Conservation (phyloP, 805 yeast species). For the Teunomyces gatunensis region DNA sequence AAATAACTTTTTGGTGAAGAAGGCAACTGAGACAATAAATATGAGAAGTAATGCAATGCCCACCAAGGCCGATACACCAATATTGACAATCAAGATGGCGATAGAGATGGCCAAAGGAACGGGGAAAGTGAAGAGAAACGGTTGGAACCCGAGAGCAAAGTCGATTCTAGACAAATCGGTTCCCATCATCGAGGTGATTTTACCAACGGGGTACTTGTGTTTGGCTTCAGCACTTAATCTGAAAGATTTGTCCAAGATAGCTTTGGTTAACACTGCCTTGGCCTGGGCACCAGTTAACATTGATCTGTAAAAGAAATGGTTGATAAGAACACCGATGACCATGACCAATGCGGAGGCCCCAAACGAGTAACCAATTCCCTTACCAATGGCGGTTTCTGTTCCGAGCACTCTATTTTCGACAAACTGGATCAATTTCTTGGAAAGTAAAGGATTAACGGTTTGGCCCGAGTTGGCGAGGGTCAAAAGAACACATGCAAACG, state of each 20-base stretch:
- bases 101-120: conserved; percentile 22
- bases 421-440: conserved; percentile 34
- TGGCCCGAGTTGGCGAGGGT: conserved; percentile 23
- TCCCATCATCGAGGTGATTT: conserved; percentile 28
- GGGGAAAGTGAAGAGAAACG: conserved; percentile 22
- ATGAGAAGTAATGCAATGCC: conserved; percentile 20
- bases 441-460: conserved; percentile 34
- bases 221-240: conserved; percentile 17
- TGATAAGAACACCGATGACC: conserved; percentile 18
- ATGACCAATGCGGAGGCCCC: conserved; percentile 34
- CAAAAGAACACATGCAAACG: conserved; percentile 19
- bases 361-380: conserved; percentile 41
- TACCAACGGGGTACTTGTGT: conserved; percentile 20
- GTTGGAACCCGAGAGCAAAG: conserved; percentile 28
- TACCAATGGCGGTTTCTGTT: conserved; percentile 22
- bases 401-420: conserved; percentile 30
- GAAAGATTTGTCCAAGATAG: conserved; percentile 22
- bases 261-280: conserved; percentile 24
- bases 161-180: conserved; percentile 27
- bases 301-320: conserved; percentile 22
- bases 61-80: conserved; percentile 24
- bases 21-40: conserved; percentile 41
- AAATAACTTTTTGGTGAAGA: conserved; percentile 52
- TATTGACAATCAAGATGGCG: conserved; percentile 21
- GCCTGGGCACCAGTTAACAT: conserved; percentile 27